These are phyloP conservation scores for Hanseniaspora osmophila DNA, from an alignment of 805 yeast genomes.

Conservation along the genomic window DNA sequence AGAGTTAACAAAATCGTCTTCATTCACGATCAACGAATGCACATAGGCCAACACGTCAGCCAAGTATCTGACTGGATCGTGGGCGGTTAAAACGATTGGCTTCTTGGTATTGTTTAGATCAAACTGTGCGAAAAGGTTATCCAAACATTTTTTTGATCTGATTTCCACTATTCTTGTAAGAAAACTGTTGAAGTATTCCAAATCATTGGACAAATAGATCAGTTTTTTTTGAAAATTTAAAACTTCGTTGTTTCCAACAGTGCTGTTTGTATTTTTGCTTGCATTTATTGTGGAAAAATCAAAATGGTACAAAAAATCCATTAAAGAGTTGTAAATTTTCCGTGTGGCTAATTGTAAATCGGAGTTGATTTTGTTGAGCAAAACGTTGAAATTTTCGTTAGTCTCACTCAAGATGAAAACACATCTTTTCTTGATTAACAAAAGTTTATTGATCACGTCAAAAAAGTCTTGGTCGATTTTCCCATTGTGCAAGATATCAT, in stretches of 20 bases:
- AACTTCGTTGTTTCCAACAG: constrained; percentile 7
- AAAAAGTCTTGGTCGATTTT: constrained; percentile 41
- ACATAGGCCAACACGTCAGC: constrained; percentile 84
- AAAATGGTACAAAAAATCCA: constrained; percentile 20
- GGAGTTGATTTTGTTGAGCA: constrained; percentile 43
- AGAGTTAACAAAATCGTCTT: constrained; percentile 57
- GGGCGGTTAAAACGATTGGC: constrained; percentile 52
- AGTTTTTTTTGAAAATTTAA: constrained; percentile 22
- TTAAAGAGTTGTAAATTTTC: constrained; percentile 33
- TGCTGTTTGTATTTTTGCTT: constrained; percentile 3
- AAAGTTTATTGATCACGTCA: constrained; percentile 42
- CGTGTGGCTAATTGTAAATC: constrained; percentile 40
- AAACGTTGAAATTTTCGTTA: constrained; percentile 51
- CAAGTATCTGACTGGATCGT: constrained; percentile 68
- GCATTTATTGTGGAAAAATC: constrained; percentile 8
- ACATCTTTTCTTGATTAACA: constrained; percentile 51
- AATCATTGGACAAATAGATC: constrained; percentile 25
- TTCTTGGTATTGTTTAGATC: constrained; percentile 20
- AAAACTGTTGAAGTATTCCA: constrained; percentile 42
- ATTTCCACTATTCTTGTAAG: constrained; percentile 50
- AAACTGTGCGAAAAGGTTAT: constrained; percentile 53
- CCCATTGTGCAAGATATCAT: constrained; percentile 36
- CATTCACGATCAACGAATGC: constrained; percentile 77
- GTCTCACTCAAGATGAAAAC: constrained; percentile 53
- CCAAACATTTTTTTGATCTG: constrained; percentile 48